Percentiles rank a stretch among this genome's conserved stretches.
Evolutionary conservation across 73 alveolate genomes (phyloP).

Genomic region (Stentor coeruleus): DNA sequence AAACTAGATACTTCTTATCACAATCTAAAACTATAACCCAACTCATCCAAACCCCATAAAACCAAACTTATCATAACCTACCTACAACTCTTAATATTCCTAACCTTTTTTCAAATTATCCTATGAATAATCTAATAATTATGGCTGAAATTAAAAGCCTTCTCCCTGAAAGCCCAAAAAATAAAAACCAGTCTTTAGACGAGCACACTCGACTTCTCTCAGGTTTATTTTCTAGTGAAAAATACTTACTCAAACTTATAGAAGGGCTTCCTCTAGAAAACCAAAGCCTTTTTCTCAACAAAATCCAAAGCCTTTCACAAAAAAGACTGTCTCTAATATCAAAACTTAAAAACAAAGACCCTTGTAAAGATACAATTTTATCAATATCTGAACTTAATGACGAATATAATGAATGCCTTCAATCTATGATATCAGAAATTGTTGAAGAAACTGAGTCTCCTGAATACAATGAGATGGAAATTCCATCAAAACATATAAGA

Average conservation of each 20-base stretch:
- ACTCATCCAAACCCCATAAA: no score
- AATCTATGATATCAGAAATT: neutral
- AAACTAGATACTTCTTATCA: no score
- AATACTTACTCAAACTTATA: neutral
- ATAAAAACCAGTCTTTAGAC: no score
- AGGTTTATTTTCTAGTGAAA: neutral
- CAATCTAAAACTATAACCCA: no score
- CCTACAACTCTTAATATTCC: no score
- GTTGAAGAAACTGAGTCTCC: neutral
- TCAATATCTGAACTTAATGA: neutral
- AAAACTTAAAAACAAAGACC: neutral
- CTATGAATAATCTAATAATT: no score
- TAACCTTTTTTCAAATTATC: no score
- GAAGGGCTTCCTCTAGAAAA: constrained; percentile 2
- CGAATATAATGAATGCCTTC: neutral
- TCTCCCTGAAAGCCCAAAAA: neutral
- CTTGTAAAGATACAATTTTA: neutral
- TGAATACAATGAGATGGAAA: neutral
- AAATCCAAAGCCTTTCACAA: neutral
- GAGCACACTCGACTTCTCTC: neutral
- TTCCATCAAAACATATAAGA: neutral
- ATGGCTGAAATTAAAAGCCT: neutral
- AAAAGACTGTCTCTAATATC: neutral
- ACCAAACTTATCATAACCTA: no score
- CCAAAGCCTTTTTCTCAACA: neutral